phyloP scores from a whole-genome alignment of 2,329 filamentous ascomycete species.

The Dactylellina haptotyla region DNA sequence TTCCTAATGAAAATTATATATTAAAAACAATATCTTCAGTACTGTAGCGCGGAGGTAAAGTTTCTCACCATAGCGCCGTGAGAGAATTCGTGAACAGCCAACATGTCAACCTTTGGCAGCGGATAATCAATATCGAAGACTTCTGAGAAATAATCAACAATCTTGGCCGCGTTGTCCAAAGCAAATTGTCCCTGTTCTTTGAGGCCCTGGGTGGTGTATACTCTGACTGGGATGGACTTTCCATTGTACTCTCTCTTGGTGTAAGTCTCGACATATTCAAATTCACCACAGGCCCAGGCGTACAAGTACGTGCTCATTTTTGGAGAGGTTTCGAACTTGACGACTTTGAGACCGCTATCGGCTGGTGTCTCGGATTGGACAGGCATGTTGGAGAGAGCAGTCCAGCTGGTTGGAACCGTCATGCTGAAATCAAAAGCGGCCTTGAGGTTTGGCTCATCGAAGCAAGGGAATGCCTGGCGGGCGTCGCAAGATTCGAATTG shows the following conservation, averaged over 20 bases:
- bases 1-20: constrained; percentile 74
- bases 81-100: constrained; percentile 88
- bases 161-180: constrained; percentile 87
- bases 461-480: constrained; percentile 93
- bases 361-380: constrained; percentile 78
- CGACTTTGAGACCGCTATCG: constrained; percentile 69
- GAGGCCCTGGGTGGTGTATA: constrained; percentile 94
- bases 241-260: constrained; percentile 91
- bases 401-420: constrained; percentile 86
- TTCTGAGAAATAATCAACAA: constrained; percentile 96
- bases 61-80: constrained; percentile 57
- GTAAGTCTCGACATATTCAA: constrained; percentile 92
- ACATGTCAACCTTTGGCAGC: constrained; percentile 87
- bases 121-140: constrained; percentile 93
- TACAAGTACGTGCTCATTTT: constrained; percentile 90
- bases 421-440: constrained; percentile 94
- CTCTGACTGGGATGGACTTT: constrained; percentile 87
- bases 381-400: constrained; percentile 76
- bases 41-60: no score
- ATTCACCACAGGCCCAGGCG: constrained; percentile 95
- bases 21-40: neutral
- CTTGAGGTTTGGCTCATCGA: constrained; percentile 97
- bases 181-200: constrained; percentile 92
- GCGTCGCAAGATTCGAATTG: constrained; percentile 98
- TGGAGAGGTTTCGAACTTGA: constrained; percentile 84